Evolutionary conservation across 2,329 filamentous ascomycete genomes (phyloP).

Genomic region (Pseudogymnoascus sp.): DNA sequence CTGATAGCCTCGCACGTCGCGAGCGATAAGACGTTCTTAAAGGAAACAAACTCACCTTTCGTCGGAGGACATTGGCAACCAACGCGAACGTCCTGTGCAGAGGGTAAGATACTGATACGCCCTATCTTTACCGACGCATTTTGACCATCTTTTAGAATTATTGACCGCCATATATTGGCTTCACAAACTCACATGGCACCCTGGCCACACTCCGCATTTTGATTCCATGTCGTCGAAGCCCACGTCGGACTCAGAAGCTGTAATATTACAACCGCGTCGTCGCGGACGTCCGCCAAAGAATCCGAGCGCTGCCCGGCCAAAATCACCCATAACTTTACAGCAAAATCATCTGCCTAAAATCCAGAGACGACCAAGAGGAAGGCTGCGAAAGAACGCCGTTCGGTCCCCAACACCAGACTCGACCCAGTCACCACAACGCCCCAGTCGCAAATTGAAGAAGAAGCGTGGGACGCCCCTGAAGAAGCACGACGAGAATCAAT

Average conservation of each 20-base stretch:
- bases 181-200: conserved; percentile 1
- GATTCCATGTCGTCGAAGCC: conserved; percentile 10
- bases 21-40: conserved; percentile 7
- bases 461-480: not conserved
- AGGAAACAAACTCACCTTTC: conserved; percentile 4
- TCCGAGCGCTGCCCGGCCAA: not conserved
- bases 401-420: not conserved
- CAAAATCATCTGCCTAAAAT: not conserved
- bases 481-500: conserved; percentile 1
- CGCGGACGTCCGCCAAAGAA: not conserved
- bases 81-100: not conserved
- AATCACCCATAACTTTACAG: not conserved
- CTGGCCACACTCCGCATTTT: not conserved
- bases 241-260: conserved; percentile 9
- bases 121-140: not conserved
- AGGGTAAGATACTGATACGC: not conserved
- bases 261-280: conserved; percentile 9
- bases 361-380: not conserved
- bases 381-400: not conserved
- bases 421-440: not conserved
- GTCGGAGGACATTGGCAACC: conserved; percentile 1
- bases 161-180: not conserved
- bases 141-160: not conserved
- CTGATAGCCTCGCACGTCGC: conserved; percentile 3
- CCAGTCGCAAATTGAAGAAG: not conserved